Conservation (phyloP, 441 rosid species). For the Adansonia rubrostipa region DNA sequence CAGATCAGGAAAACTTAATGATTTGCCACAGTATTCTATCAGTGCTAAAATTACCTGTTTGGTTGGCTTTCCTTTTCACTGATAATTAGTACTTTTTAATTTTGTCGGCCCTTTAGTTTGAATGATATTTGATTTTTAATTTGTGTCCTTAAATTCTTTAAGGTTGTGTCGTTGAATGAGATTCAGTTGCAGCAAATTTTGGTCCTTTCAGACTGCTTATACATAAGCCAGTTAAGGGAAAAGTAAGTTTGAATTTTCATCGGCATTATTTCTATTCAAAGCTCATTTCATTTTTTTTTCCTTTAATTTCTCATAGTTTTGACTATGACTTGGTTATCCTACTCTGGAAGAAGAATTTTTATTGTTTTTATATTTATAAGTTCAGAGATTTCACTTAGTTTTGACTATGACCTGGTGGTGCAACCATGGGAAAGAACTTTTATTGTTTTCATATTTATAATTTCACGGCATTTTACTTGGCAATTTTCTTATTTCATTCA, state of each 20-base stretch:
- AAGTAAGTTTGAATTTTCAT: conserved; percentile 58
- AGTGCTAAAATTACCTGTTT: conserved; percentile 66
- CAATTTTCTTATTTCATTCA: conserved; percentile 15
- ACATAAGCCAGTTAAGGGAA: conserved; percentile 72
- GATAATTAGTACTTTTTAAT: neutral
- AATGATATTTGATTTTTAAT: conserved; percentile 24
- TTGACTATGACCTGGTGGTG: neutral
- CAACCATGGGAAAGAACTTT: neutral
- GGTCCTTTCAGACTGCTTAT: conserved; percentile 72
- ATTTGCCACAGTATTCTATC: conserved; percentile 81
- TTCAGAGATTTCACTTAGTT: neutral
- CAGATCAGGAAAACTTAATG: conserved; percentile 75
- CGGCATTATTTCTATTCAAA: conserved; percentile 14
- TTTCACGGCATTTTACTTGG: conserved; percentile 5
- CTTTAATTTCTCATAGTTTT: conserved; percentile 5
- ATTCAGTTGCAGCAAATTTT: conserved; percentile 76
- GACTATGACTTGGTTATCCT: neutral
- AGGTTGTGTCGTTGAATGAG: conserved; percentile 72
- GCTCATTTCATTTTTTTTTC: neutral
- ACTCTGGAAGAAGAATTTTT: neutral
- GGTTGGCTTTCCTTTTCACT: conserved; percentile 51
- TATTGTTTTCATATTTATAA: conserved; percentile 17
- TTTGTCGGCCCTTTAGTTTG: conserved; percentile 7
- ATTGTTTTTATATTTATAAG: conserved; percentile 8
- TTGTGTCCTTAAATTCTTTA: conserved; percentile 37